Evolutionary conservation across 371 early-diverging fungal species (phyloP).

Genomic region (Mucor velutinosus): DNA sequence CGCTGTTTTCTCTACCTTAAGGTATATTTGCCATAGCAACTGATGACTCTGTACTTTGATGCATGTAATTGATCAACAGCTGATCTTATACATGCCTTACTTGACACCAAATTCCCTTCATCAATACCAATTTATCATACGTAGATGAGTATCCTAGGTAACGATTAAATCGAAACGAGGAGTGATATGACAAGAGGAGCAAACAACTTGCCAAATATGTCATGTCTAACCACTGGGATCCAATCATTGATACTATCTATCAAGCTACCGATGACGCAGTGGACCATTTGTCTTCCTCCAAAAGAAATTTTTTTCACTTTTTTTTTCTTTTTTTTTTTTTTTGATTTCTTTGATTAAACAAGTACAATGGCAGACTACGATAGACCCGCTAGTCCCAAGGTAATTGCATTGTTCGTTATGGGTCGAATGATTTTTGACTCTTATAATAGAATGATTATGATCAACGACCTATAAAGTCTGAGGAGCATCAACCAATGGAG

Average conservation of each 20-base stretch:
- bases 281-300: not conserved
- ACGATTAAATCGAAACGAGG: no score
- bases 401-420: not conserved
- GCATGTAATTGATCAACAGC: no score
- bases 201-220: not conserved
- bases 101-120: no score
- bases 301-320: constrained; percentile 5
- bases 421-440: not conserved
- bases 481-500: constrained; percentile 4
- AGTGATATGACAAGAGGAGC: not conserved
- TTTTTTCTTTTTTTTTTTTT: not conserved
- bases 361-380: constrained; percentile 22
- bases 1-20: no score
- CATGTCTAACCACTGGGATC: not conserved
- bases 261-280: not conserved
- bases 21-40: no score
- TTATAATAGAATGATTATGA: constrained; percentile 7
- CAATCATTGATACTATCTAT: not conserved
- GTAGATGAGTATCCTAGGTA: no score
- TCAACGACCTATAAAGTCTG: constrained; percentile 8
- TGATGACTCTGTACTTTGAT: no score
- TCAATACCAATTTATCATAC: not conserved
- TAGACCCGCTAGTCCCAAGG: constrained; percentile 25
- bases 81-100: no score
- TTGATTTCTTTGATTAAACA: not conserved